Base-by-base conservation (phyloP, 441 rosid genomes). In the Iberis amara region DNA sequence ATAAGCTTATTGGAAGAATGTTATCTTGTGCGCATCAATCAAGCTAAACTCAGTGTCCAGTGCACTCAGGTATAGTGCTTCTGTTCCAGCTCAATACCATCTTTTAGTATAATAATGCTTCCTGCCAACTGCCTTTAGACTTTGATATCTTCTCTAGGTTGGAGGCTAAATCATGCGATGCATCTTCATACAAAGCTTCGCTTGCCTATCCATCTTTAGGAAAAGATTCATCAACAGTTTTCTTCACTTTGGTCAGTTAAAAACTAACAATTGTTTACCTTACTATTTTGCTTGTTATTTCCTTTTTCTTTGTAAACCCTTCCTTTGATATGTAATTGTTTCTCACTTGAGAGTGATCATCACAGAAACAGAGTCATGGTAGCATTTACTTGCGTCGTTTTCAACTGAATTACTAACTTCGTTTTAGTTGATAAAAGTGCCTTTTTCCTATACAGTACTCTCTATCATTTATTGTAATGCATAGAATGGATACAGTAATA, bases 21-120 rank as follows among this genome's bases (percentile, higher is more conserved):
- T 18, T 18, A 18, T 18, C 21, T 18, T 18, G 21, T 18, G 21
- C 21, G 21, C 21, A 18, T 18, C 21, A 18, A 18, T 18, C 21
- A 18, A 18, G 21, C 21, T 18, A 18, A 23, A 11, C 40, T 11
- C 11, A 11, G 8, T 33, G 8, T 49, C 39, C 58, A 12, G 11
- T 52, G 42, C 38, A 9, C 7, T 54, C 24, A 58, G 62, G 66
- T 64, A 64, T 43, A 49, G 51, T 50, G 51, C 27, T 27, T 5
- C 5, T 57, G 10, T 57, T 57, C 30, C 10, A 18, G 21, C 21
- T 18, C 21, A 18, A 18, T 18, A 18, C 21, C 21, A 18, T 18
- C 21, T 18, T 18, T 18, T 18, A 18, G n/a, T n/a, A 18, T 3
- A 18, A 3, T 18, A 18, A 40, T 39, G 46, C 7, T 47, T 41